Conservation (phyloP, 139 green algal species). For the Tetradesmus obliquus region DNA sequence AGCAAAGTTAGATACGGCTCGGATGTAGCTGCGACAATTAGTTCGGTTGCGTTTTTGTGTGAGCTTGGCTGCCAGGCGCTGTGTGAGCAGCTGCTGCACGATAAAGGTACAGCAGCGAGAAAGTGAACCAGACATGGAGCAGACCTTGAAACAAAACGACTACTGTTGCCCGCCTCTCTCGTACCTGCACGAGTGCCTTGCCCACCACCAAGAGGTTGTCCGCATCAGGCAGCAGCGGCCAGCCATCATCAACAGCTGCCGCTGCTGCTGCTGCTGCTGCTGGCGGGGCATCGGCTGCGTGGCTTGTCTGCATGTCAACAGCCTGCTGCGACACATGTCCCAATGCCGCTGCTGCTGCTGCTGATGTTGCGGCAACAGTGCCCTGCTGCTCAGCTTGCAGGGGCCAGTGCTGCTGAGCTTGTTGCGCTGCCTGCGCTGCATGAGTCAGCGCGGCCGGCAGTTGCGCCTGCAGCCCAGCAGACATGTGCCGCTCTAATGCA, state of each 20-base stretch:
- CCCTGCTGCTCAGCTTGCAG: not conserved
- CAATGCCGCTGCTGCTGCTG: not conserved
- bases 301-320: not conserved
- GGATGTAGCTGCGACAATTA: not conserved
- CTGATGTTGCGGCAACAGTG: not conserved
- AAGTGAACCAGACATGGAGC: too few species aligned
- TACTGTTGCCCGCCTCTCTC: not conserved
- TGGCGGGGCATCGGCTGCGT: not conserved
- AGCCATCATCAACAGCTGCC: constrained; percentile 3
- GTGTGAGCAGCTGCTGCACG: not conserved
- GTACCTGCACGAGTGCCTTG: constrained; percentile 37
- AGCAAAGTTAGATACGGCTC: not conserved
- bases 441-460: not conserved
- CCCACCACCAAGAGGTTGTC: constrained; percentile 37
- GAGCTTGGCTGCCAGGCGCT: too few species aligned
- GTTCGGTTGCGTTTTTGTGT: too few species aligned
- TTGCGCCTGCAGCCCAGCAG: not conserved
- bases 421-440: constrained; percentile 2
- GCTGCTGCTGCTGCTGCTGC: not conserved
- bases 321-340: not conserved
- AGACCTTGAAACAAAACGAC: too few species aligned
- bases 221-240: constrained; percentile 40
- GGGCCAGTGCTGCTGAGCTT: not conserved
- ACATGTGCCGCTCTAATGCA: not conserved
- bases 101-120: not conserved